phyloP scores from a whole-genome alignment of 2,329 filamentous ascomycete genomes.

The Thelonectria discophora region DNA sequence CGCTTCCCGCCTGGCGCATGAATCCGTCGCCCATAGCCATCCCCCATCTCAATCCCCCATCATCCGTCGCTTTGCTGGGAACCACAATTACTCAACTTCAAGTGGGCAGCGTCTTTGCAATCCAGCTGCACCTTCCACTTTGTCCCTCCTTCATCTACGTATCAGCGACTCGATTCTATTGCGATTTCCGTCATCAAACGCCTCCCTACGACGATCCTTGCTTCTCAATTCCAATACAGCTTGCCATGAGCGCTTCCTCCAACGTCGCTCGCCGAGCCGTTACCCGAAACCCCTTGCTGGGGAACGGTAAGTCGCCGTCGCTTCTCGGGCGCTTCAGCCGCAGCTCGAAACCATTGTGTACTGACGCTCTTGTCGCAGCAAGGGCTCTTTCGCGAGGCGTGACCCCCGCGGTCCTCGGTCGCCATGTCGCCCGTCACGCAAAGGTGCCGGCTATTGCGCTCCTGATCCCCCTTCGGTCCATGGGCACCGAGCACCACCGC shows the following conservation, averaged over 20 bases:
- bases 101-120: conserved; percentile 37
- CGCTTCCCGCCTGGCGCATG: conserved; percentile 28
- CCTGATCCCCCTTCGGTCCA: conserved; percentile 63
- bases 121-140: conserved; percentile 39
- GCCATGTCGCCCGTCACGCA: conserved; percentile 56
- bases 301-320: conserved; percentile 52
- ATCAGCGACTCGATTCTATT: conserved; percentile 20
- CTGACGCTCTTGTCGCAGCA: conserved; percentile 50
- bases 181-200: conserved; percentile 11
- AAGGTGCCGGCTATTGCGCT: conserved; percentile 63
- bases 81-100: conserved; percentile 33
- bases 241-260: conserved; percentile 65
- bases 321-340: conserved; percentile 17
- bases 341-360: conserved; percentile 15
- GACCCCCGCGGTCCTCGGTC: conserved; percentile 56
- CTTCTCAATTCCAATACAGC: conserved; percentile 22
- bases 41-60: conserved; percentile 4
- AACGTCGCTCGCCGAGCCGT: conserved; percentile 64
- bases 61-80: conserved; percentile 24
- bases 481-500: conserved; percentile 68
- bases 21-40: conserved; percentile 13
- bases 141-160: conserved; percentile 36
- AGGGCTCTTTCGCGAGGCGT: conserved; percentile 58
- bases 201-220: conserved; percentile 19
- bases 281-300: conserved; percentile 61